A percentile compares a stretch with the other conserved stretches of the same genome.
Conservation (phyloP, 805 yeast species). For the Priceomyces medius region DNA sequence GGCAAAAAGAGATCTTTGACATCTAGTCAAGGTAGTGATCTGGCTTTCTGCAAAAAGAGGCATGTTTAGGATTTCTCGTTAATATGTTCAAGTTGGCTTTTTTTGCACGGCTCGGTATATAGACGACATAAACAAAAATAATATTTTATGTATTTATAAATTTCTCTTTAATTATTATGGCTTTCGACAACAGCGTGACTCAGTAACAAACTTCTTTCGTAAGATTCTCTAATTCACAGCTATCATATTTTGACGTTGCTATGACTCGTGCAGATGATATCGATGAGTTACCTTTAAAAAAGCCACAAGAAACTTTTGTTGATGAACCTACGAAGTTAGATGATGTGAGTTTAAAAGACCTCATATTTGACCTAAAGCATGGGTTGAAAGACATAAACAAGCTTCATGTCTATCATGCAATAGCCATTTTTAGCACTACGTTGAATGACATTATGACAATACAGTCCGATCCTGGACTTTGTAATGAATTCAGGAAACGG, state of each 20-base stretch:
- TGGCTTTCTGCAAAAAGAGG: constrained; percentile 35
- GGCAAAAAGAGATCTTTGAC: constrained; percentile 60
- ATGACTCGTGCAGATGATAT: constrained; percentile 5
- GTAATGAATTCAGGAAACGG: constrained; percentile 22
- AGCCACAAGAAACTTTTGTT: constrained; percentile 38
- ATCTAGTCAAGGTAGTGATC: constrained; percentile 27
- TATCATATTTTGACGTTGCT: constrained; percentile 91
- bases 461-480: constrained; percentile 22
- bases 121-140: not conserved
- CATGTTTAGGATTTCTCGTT: constrained; percentile 17
- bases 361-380: constrained; percentile 32
- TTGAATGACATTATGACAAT: constrained; percentile 33
- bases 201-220: constrained; percentile 49
- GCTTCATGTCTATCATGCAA: constrained; percentile 35
- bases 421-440: constrained; percentile 27
- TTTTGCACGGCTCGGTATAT: not conserved
- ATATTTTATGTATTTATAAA: not conserved
- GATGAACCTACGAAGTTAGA: constrained; percentile 37
- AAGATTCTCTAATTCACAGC: constrained; percentile 66
- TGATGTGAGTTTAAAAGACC: constrained; percentile 33
- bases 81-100: not conserved
- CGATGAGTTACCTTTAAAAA: constrained; percentile 36
- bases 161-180: not conserved
- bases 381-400: constrained; percentile 32
- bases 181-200: not conserved